Evolutionary conservation across 73 alveolate genomes (phyloP).

Genomic region (Paramecium bursaria): DNA sequence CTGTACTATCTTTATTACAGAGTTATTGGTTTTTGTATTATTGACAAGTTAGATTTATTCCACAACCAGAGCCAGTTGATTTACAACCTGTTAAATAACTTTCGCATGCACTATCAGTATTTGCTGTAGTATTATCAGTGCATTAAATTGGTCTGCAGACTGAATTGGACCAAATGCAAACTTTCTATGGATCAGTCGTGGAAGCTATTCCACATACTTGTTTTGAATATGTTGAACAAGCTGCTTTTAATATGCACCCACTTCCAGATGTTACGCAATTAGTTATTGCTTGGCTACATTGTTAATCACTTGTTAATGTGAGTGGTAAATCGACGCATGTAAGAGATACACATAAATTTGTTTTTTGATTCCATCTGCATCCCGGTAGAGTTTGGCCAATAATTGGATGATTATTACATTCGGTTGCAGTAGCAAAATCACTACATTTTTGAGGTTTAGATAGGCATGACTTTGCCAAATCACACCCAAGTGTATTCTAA

Average conservation of each 20-base stretch:
- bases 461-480: conserved; percentile 18
- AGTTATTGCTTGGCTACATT: background rate
- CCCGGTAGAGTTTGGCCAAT: too few relatives aligned
- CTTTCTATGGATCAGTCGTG: conserved; percentile 43
- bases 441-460: conserved; percentile 34
- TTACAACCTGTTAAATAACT: conserved; percentile 10
- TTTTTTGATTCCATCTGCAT: conserved; percentile 45
- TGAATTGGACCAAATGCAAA: background rate
- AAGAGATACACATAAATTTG: background rate
- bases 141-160: background rate
- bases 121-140: conserved; percentile 26
- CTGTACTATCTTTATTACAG: too few relatives aligned
- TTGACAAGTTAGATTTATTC: too few relatives aligned
- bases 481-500: background rate
- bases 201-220: conserved; percentile 6
- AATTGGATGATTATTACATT: conserved; percentile 31
- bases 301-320: background rate
- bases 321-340: conserved; percentile 27
- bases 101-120: conserved; percentile 14
- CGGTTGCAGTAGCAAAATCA: background rate
- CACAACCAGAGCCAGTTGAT: conserved; percentile 30
- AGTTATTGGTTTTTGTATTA: too few relatives aligned
- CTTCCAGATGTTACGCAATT: background rate
- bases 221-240: conserved; percentile 26
- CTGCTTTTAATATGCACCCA: background rate